These are phyloP conservation scores for Geranomyces michiganensis DNA, from an alignment of 192 early-diverging fungal species.

Conservation along the genomic window DNA sequence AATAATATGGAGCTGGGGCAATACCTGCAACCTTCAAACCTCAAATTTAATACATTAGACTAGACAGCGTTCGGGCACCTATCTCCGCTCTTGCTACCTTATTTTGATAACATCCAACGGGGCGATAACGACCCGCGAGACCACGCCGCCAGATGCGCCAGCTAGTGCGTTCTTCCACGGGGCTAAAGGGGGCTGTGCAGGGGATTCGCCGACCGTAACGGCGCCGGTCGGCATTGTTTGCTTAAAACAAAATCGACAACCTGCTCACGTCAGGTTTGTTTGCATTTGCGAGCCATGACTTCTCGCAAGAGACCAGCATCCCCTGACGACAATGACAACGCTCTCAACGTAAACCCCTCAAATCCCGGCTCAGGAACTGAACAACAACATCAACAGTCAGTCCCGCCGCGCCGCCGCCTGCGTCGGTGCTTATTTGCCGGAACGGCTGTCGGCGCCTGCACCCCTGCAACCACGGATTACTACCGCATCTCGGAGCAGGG, in stretches of 20 bases:
- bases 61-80: neutral
- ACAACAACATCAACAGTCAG: too few species aligned
- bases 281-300: too few species aligned
- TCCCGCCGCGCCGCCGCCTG: slow-evolving; percentile 10
- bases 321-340: too few species aligned
- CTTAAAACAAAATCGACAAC: too few species aligned
- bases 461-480: slow-evolving; percentile 25
- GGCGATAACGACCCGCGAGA: slow-evolving; percentile 78
- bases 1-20: neutral
- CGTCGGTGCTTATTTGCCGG: slow-evolving; percentile 18
- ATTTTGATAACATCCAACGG: slow-evolving; percentile 97
- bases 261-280: too few species aligned
- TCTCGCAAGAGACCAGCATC: too few species aligned
- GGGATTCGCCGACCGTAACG: too few species aligned
- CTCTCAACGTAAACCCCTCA: too few species aligned
- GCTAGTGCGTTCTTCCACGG: slow-evolving; percentile 52
- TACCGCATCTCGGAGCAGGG: slow-evolving; percentile 4
- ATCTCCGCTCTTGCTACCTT: slow-evolving; percentile 34
- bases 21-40: slow-evolving; percentile 15
- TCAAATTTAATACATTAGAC: neutral
- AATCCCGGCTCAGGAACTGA: too few species aligned
- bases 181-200: neutral
- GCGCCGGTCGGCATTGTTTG: too few species aligned
- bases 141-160: slow-evolving; percentile 63
- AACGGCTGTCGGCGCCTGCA: slow-evolving; percentile 14